A percentile compares a stretch with the other conserved stretches of the same genome.
These are phyloP conservation scores for Aspergillus oerlinghausenensis DNA, from an alignment of 2,329 filamentous ascomycete genomes.

Conservation along the genomic window DNA sequence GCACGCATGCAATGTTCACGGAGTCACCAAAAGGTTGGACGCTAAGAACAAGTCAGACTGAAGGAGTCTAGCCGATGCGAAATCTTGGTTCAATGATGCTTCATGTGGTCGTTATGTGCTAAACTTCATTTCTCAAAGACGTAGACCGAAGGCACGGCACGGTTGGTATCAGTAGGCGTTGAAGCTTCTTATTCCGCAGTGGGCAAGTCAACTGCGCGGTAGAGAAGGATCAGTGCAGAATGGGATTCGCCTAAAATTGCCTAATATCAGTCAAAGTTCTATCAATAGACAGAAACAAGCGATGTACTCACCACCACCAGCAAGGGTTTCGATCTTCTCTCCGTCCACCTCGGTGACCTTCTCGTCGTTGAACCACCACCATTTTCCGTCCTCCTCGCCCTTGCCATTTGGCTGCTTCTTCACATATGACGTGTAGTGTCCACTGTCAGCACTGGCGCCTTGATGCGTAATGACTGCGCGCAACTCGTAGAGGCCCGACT, in stretches of 20 bases:
- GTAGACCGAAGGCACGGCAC: neutral
- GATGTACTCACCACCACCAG: conserved; percentile 68
- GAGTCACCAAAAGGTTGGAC: neutral
- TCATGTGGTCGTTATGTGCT: neutral
- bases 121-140: neutral
- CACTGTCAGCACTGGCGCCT: conserved; percentile 92
- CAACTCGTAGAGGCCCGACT: conserved; percentile 91
- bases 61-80: neutral
- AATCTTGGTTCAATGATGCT: neutral
- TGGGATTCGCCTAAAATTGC: conserved; percentile 43
- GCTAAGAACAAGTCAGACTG: neutral
- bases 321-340: conserved; percentile 85
- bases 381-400: conserved; percentile 82
- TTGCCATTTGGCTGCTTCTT: conserved; percentile 80
- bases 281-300: neutral
- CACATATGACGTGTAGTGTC: conserved; percentile 96
- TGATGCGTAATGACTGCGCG: conserved; percentile 94
- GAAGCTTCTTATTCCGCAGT: conserved; percentile 30
- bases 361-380: conserved; percentile 99
- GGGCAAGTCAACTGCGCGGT: conserved; percentile 47
- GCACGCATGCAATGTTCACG: neutral
- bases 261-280: neutral
- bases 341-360: conserved; percentile 87
- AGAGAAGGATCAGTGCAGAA: conserved; percentile 48
- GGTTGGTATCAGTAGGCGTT: neutral